Conservation (phyloP, 805 yeast genomes). For the Yamadazyma scolyti region DNA sequence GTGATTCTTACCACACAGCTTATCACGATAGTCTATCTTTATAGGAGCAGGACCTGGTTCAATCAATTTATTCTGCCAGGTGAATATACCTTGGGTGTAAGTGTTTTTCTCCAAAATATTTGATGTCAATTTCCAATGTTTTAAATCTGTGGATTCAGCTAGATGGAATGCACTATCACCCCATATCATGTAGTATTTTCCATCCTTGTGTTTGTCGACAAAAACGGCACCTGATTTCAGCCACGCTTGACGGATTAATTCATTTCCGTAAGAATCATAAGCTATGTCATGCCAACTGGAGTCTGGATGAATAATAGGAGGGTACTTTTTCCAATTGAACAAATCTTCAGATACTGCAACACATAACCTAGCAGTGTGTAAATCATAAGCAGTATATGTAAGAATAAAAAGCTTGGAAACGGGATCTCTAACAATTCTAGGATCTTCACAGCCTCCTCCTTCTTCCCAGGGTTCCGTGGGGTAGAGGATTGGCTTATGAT, state of each 20-base stretch:
- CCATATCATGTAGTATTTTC: conserved; percentile 41
- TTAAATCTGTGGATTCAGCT: conserved; percentile 31
- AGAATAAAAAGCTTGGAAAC: conserved; percentile 29
- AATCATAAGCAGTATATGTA: conserved; percentile 41
- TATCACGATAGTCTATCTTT: conserved; percentile 19
- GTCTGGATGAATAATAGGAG: conserved; percentile 26
- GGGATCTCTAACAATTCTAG: conserved; percentile 38
- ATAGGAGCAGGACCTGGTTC: conserved; percentile 44
- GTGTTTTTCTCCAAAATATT: conserved; percentile 15
- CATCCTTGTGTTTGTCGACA: conserved; percentile 26
- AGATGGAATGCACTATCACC: conserved; percentile 38
- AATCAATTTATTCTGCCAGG: conserved; percentile 33
- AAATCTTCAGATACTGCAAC: conserved; percentile 35
- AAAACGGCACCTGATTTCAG: conserved; percentile 42
- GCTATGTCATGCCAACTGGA: conserved; percentile 31
- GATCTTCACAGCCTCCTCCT: conserved; percentile 43
- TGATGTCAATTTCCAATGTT: conserved; percentile 26
- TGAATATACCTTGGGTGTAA: conserved; percentile 25
- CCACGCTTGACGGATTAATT: conserved; percentile 30
- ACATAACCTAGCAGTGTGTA: conserved; percentile 31
- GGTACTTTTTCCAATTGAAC: conserved; percentile 35
- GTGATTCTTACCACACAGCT: conserved; percentile 25
- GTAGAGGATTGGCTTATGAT: conserved; percentile 26
- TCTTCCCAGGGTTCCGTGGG: conserved; percentile 38
- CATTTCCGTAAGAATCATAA: conserved; percentile 17